phyloP scores from a whole-genome alignment of 331 rosid species.

The Pyrus hybrid region DNA sequence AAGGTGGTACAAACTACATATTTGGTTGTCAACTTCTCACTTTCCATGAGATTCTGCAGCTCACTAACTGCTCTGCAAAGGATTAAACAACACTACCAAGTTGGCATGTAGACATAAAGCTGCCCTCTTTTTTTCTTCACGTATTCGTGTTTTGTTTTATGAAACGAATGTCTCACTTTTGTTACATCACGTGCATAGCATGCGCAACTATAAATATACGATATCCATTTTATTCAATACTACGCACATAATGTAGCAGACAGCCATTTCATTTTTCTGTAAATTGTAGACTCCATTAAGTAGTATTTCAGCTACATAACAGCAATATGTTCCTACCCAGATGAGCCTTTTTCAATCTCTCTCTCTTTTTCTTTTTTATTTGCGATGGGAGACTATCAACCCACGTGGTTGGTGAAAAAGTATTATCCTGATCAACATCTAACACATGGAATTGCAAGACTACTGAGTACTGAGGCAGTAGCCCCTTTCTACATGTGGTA shows the following conservation, averaged over 20 bases:
- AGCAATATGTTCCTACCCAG: not conserved
- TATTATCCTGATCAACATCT: constrained; percentile 1
- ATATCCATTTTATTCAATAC: not conserved
- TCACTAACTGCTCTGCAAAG: not conserved
- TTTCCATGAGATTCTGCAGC: not conserved
- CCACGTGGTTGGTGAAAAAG: constrained; percentile 32
- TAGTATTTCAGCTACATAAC: not conserved
- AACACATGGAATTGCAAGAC: not conserved
- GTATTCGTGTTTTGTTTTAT: no score
- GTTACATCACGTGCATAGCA: no score
- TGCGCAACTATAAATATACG: no score
- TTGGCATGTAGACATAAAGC: not conserved
- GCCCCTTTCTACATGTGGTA: no score
- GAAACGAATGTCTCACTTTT: not conserved
- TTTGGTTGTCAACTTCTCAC: not conserved
- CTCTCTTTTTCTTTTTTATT: not conserved
- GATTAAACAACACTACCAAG: not conserved
- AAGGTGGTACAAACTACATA: not conserved
- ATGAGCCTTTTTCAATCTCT: not conserved
- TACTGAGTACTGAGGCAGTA: no score
- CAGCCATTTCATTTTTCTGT: not conserved
- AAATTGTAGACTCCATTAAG: no score
- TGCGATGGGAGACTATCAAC: constrained; percentile 6
- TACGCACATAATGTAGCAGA: not conserved
- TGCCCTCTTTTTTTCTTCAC: not conserved